Evolutionary conservation across 2,329 filamentous ascomycete genomes (phyloP), one percentile per base, ranked within the genome.

Genomic region (Scedosporium minutisporum): DNA sequence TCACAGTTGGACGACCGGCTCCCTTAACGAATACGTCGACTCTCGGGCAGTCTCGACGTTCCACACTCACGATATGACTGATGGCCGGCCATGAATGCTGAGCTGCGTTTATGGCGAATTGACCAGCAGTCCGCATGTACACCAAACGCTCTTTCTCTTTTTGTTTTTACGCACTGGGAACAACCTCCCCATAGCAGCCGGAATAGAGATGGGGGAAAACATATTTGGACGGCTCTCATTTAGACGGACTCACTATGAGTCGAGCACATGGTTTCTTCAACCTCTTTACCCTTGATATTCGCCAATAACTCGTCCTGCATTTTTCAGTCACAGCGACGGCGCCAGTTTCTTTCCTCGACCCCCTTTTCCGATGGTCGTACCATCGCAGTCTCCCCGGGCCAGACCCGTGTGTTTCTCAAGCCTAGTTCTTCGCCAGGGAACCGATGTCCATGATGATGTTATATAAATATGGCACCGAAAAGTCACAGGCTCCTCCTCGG

Each of bases 91-190:
- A 12, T 55, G 51, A 55, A 55, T 55, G 23, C 51, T 27, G 7
- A 23, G 23, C 16, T 48, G 44, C 44, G n/a, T 27, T 55, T 55
- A 23, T 27, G 51, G 51, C 23, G 51, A 55, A 9, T 16, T 27
- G 23, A 55, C 23, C 12, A 27, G 18, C 23, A 6, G 51, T 27
- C 51, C 46, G 21, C 57, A 57, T 62, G 48, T 53, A 57, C 46
- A 62, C 55, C 33, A 42, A 48, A 18, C 38, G 25, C 51, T 61
- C 29, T 55, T 29, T 61, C 58, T 64, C 58, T 51, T 12, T 61
- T 61, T 57, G 9, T 38, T 38, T 38, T 38, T 3, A 4, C 33
- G 10, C 10, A 12, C 12, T 38, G 33, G 33, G 33, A 38, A 38
- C 33, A 25, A 33, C 21, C 3, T 16, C 18, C 18, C 23, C 51